Conservation (phyloP, 164 flowering plant species). For the Stephania cephalantha region DNA sequence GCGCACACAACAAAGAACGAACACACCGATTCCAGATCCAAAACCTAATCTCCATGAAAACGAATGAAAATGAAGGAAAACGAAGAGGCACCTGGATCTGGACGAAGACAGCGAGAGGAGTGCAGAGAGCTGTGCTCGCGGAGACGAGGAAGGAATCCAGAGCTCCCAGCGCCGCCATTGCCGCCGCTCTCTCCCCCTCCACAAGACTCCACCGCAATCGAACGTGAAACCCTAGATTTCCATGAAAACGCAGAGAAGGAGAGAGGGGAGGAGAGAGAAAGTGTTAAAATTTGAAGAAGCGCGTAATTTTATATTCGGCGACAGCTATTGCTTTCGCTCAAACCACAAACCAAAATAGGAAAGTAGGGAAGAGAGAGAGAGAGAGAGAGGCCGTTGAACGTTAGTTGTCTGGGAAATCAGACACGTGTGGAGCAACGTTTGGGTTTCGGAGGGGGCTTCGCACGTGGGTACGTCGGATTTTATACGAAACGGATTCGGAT, state of each 20-base stretch:
- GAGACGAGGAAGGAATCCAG: slow-evolving; percentile 54
- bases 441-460: not conserved
- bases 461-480: not conserved
- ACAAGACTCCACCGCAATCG: not conserved
- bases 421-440: not conserved
- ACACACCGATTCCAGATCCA: not conserved
- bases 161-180: slow-evolving; percentile 37
- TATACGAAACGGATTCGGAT: too few relatives aligned
- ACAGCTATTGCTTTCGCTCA: not conserved
- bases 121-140: slow-evolving; percentile 56
- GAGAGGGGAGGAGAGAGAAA: slow-evolving; percentile 9
- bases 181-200: slow-evolving; percentile 5
- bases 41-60: not conserved
- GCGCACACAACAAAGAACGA: too few relatives aligned
- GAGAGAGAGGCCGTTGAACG: slow-evolving; percentile 29
- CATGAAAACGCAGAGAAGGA: not conserved
- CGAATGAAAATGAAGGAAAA: not conserved
- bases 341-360: not conserved
- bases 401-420: slow-evolving; percentile 10
- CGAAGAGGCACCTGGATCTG: slow-evolving; percentile 78
- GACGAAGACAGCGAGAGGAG: slow-evolving; percentile 59
- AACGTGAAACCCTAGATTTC: not conserved
- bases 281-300: slow-evolving; percentile 7
- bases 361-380: not conserved
- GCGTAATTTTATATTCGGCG: slow-evolving; percentile 30